Percentiles rank a stretch among this genome's conserved stretches.
Conservation (phyloP, 331 rosid genomes). For the Pyracantha coccinea region DNA sequence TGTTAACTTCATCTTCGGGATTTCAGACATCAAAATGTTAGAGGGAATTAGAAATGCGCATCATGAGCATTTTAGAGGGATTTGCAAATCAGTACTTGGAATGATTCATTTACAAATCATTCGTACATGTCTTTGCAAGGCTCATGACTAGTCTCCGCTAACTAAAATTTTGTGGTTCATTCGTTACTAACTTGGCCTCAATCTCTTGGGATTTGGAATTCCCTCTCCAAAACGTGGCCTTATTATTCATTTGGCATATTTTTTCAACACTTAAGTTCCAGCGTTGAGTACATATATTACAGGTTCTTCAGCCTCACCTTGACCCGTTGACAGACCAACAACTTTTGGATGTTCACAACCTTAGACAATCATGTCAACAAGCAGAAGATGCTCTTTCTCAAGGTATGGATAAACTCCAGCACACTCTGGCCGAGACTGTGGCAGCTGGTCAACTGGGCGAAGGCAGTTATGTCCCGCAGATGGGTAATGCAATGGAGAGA, state of each 20-base stretch:
- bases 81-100: neutral
- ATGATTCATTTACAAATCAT: no score
- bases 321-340: conserved; percentile 65
- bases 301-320: conserved; percentile 69
- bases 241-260: neutral
- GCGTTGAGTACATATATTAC: conserved; percentile 7
- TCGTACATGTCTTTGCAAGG: neutral
- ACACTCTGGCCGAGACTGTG: conserved; percentile 44
- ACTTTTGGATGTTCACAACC: conserved; percentile 40
- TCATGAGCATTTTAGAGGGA: neutral
- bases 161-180: neutral
- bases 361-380: conserved; percentile 72
- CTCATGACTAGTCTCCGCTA: no score
- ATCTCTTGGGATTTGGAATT: neutral
- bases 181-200: neutral
- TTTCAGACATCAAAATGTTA: neutral
- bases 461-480: conserved; percentile 41
- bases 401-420: conserved; percentile 86
- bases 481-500: conserved; percentile 68
- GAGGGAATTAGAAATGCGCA: neutral
- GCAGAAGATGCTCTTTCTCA: conserved; percentile 96
- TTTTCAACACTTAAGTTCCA: neutral
- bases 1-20: no score
- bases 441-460: conserved; percentile 49
- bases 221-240: neutral